These are phyloP conservation scores for Camellia granthamiana DNA, from an alignment of 148 eudicot genomes.

Conservation along the genomic window DNA sequence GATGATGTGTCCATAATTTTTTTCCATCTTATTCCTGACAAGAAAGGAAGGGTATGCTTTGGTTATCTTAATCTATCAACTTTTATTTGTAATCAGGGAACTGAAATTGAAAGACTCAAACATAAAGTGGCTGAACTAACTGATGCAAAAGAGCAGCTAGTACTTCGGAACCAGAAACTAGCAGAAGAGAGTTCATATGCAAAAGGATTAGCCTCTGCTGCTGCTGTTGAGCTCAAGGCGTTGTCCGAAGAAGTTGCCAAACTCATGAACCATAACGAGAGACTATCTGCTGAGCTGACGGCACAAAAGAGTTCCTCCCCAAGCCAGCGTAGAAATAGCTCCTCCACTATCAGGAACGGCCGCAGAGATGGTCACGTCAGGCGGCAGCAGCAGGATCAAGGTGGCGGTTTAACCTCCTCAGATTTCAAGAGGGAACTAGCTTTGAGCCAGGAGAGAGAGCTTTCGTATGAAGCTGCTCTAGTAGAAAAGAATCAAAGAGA, in stretches of 20 bases:
- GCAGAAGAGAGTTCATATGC: slow-evolving; percentile 97
- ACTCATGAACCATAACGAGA: slow-evolving; percentile 89
- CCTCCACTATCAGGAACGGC: slow-evolving; percentile 52
- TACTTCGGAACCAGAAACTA: slow-evolving; percentile 73
- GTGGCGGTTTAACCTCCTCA: slow-evolving; percentile 38
- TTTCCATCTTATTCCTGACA: background rate
- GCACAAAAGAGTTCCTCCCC: slow-evolving; percentile 56
- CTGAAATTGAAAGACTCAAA: slow-evolving; percentile 61
- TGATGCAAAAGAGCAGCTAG: slow-evolving; percentile 70
- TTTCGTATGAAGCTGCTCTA: slow-evolving; percentile 69
- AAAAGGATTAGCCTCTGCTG: slow-evolving; percentile 97
- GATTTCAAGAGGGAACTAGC: slow-evolving; percentile 80
- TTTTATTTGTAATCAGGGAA: slow-evolving; percentile 32
- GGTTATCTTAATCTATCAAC: background rate
- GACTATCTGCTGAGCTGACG: slow-evolving; percentile 66
- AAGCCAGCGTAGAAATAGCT: slow-evolving; percentile 50
- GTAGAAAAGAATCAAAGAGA: slow-evolving; percentile 70
- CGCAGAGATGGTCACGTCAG: slow-evolving; percentile 53
- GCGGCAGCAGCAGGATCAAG: slow-evolving; percentile 65
- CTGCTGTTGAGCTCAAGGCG: slow-evolving; percentile 94
- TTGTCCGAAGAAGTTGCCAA: slow-evolving; percentile 94
- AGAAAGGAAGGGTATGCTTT: background rate
- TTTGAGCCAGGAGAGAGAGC: slow-evolving; percentile 68
- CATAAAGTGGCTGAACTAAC: slow-evolving; percentile 52
- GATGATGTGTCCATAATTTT: background rate